Evolutionary conservation across 202 grass and related monocot species (phyloP).

Genomic region (Brachypodium distachyon): DNA sequence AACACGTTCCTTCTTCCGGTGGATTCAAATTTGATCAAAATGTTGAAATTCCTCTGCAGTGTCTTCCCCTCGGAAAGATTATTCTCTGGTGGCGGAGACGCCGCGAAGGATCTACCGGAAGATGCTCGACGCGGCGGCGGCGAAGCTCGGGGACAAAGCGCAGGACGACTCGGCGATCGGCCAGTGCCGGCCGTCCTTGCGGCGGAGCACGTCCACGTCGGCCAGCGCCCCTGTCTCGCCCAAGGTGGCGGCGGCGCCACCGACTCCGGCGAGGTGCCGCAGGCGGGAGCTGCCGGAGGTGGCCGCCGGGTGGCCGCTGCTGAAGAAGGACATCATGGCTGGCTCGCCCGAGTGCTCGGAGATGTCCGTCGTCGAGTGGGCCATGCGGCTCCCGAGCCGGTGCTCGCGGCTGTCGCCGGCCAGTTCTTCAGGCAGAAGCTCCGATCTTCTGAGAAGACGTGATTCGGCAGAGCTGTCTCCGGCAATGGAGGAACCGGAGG

Average conservation of each 20-base stretch:
- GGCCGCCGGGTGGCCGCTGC: slow-evolving; percentile 56
- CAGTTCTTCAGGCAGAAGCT: background rate
- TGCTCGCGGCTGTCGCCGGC: slow-evolving; percentile 4
- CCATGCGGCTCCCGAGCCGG: slow-evolving; percentile 73
- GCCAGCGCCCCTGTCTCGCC: slow-evolving; percentile 19
- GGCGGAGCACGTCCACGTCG: slow-evolving; percentile 25
- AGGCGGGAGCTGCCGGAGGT: slow-evolving; percentile 11
- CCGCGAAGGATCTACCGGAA: slow-evolving; percentile 50
- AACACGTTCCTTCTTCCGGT: too few relatives aligned
- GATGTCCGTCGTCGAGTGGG: slow-evolving; percentile 70
- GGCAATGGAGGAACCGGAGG: background rate
- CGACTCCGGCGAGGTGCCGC: background rate
- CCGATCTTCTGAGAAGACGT: background rate
- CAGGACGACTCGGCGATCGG: slow-evolving; percentile 26
- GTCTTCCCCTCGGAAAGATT: background rate
- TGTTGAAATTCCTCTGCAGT: background rate
- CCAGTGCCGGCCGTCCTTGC: background rate
- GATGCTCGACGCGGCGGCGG: slow-evolving; percentile 18
- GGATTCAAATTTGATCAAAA: background rate
- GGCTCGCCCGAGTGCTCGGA: slow-evolving; percentile 23
- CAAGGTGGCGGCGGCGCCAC: background rate
- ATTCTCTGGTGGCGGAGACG: slow-evolving; percentile 17
- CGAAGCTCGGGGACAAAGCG: background rate
- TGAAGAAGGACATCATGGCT: slow-evolving; percentile 15
- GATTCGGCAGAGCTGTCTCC: background rate